A percentile compares a stretch with the other conserved stretches of the same genome.
These are phyloP conservation scores for Sporisorium graminicola DNA, from an alignment of 1,284 basidiomycete species.

Conservation along the genomic window DNA sequence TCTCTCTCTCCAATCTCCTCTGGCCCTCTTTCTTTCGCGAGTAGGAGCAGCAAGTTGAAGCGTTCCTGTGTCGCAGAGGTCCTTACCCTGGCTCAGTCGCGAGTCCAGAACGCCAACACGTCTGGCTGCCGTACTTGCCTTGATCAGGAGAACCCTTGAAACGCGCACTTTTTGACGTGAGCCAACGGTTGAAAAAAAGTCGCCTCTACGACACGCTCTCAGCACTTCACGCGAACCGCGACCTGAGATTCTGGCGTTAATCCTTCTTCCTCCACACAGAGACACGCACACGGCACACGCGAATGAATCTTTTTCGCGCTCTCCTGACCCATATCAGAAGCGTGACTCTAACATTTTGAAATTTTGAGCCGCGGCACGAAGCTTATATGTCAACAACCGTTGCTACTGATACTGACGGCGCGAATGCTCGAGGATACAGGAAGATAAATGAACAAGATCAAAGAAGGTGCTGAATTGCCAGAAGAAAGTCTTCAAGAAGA, in stretches of 20 bases:
- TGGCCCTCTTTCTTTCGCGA: not conserved
- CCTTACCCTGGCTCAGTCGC: slow-evolving; percentile 3
- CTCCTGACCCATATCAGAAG: not conserved
- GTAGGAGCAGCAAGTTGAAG: not conserved
- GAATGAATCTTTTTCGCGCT: slow-evolving; percentile 4
- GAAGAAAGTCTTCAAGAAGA: not conserved
- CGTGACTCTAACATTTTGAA: not conserved
- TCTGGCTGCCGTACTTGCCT: not conserved
- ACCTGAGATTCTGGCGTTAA: slow-evolving; percentile 21
- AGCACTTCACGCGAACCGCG: slow-evolving; percentile 43
- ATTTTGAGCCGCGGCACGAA: not conserved
- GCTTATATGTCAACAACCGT: not conserved
- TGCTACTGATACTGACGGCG: not conserved
- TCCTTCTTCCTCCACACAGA: slow-evolving; percentile 29
- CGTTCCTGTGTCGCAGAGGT: slow-evolving; percentile 3
- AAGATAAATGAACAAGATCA: not conserved
- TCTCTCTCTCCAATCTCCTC: not conserved
- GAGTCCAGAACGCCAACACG: slow-evolving; percentile 12
- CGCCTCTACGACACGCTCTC: slow-evolving; percentile 19
- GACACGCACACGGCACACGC: not conserved
- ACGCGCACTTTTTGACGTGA: slow-evolving; percentile 39
- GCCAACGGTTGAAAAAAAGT: slow-evolving; percentile 14
- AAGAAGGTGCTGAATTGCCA: not conserved
- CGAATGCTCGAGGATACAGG: not conserved
- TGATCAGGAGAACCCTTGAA: not conserved